phyloP scores from a whole-genome alignment of 164 flowering plant genomes.

The Saururus chinensis region DNA sequence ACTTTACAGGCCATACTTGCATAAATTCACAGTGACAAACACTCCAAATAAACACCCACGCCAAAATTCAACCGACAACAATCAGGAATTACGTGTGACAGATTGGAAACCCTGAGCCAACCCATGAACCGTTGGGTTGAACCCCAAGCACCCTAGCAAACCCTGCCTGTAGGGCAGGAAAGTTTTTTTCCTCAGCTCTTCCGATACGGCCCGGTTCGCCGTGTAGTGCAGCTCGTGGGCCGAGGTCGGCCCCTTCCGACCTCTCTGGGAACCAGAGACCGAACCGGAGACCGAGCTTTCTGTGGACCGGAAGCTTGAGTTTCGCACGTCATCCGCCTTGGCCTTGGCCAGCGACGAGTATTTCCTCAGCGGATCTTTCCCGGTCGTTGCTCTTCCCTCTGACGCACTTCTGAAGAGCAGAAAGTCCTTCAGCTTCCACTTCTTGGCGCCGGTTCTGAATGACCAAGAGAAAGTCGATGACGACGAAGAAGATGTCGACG shows the following conservation, averaged over 20 bases:
- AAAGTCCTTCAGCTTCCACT: slow-evolving; percentile 74
- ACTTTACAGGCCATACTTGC: too few species aligned
- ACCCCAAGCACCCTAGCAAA: slow-evolving; percentile 50
- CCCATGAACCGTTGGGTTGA: slow-evolving; percentile 41
- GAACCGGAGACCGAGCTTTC: slow-evolving; percentile 28
- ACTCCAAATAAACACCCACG: too few species aligned
- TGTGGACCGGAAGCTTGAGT: slow-evolving; percentile 33
- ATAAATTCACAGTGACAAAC: too few species aligned
- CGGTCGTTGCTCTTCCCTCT: slow-evolving; percentile 59
- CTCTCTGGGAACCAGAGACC: not conserved
- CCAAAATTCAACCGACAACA: too few species aligned
- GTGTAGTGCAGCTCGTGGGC: slow-evolving; percentile 81
- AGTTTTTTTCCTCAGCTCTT: slow-evolving; percentile 68
- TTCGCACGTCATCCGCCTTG: slow-evolving; percentile 28
- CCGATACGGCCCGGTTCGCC: slow-evolving; percentile 61
- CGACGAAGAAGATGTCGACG: not conserved
- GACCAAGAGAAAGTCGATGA: not conserved
- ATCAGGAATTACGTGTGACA: not conserved
- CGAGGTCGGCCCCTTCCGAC: slow-evolving; percentile 44
- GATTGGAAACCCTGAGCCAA: slow-evolving; percentile 33
- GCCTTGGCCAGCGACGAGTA: slow-evolving; percentile 28
- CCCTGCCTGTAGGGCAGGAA: slow-evolving; percentile 79
- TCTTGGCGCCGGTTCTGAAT: slow-evolving; percentile 9
- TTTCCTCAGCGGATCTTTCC: slow-evolving; percentile 59
- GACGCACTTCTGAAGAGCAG: slow-evolving; percentile 86